phyloP scores from a whole-genome alignment of 495 filamentous ascomycete genomes.

The Friedmanniomyces simplex region DNA sequence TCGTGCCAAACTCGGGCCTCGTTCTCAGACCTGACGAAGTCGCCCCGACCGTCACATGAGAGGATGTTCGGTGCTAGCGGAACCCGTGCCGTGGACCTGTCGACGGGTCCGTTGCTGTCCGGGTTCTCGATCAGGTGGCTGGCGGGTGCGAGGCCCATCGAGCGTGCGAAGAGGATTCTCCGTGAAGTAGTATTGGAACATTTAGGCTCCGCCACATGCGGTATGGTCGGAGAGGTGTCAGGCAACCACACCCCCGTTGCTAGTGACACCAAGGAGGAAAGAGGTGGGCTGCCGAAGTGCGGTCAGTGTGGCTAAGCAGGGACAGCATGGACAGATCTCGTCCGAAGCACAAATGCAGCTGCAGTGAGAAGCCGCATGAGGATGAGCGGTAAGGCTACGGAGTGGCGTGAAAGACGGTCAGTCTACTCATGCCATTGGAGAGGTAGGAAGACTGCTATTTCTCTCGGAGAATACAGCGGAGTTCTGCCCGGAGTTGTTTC shows the following conservation, averaged over 20 bases:
- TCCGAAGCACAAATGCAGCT: not conserved
- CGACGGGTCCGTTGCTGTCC: constrained; percentile 8
- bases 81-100: no score
- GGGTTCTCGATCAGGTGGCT: constrained; percentile 10
- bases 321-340: not conserved
- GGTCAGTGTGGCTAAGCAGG: not conserved
- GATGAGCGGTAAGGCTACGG: not conserved
- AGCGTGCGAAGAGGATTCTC: not conserved
- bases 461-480: no score
- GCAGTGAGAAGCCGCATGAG: not conserved
- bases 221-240: not conserved
- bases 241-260: not conserved
- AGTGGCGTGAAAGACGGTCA: not conserved
- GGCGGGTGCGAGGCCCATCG: constrained; percentile 14
- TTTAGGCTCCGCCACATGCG: not conserved
- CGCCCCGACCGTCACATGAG: no score
- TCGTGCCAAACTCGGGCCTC: no score
- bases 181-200: not conserved
- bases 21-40: no score
- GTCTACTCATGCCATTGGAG: not conserved
- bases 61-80: no score
- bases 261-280: not conserved
- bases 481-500: no score
- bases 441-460: no score
- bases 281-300: not conserved